Evolutionary conservation across 2,329 filamentous ascomycete species (phyloP), one percentile per base, ranked within the genome.

Genomic region (Teratosphaeriaceae sp.): DNA sequence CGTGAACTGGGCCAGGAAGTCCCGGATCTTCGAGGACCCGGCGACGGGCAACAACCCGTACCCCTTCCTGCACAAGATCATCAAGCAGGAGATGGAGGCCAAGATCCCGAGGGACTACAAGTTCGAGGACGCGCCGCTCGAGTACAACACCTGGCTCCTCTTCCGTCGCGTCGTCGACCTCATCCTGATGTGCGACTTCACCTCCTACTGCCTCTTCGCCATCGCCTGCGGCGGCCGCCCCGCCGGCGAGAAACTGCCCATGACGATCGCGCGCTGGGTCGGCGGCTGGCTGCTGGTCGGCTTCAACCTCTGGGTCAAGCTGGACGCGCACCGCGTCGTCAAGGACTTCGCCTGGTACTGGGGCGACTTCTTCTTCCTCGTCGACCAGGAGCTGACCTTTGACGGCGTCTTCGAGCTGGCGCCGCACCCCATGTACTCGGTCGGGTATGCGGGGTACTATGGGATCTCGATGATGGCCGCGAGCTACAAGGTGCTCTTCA

Each of bases 311-410:
- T 97, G 92, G 89, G 92, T 98, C 51, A 98, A 98, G 69, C 75
- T 98, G 49, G 92, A 98, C 66, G 92, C 92, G 16, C 92, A 98
- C 66, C 79, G 92, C 48, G 92, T 98, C 38, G 92, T 98, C 61
- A 97, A 97, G 67, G 92, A 98, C 67, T 98, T 89, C 69, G 92
- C 92, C 21, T 98, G 92, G 92, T 98, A 97, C 68, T 98, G 92
- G 92, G 92, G 92, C 48, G 92, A 98, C 67, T 97, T 97, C 69
- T 98, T 97, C 74, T 98, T 88, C 68, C 82, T 98, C 60, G 87
- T 98, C 64, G 92, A 98, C 67, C 89, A 97, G 69, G 88, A 95
- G 61, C 74, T 98, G 63, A 97, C 89, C 38, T 98, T 98, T 65
- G 92, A 98, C 62, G 92, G 92, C 44, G 92, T 98, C 50, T 98